Evolutionary conservation across 139 green algal genomes (phyloP).

Genomic region (Tetradesmus obliquus): DNA sequence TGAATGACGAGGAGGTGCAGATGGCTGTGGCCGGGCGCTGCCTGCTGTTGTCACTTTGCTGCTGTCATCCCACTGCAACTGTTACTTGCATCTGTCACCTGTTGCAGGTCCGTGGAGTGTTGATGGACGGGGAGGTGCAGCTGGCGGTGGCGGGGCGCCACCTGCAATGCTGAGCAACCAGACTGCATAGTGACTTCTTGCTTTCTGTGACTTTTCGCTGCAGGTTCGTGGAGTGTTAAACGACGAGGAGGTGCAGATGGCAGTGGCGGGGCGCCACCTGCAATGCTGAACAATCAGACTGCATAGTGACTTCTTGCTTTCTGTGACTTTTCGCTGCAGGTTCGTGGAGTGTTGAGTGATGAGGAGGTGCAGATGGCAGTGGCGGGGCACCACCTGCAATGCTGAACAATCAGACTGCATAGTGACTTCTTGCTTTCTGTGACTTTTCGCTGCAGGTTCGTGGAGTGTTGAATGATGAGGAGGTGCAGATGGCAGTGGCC

Average conservation of each 20-base stretch:
- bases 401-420: too few species aligned
- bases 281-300: too few species aligned
- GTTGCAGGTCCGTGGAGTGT: background rate
- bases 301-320: too few species aligned
- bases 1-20: constrained; percentile 82
- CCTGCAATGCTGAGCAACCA: background rate
- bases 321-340: constrained; percentile 66
- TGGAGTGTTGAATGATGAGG: constrained; percentile 84
- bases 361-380: constrained; percentile 69
- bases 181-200: too few species aligned
- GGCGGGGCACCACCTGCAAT: background rate
- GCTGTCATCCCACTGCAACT: too few species aligned
- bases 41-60: too few species aligned
- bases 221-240: background rate
- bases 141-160: background rate
- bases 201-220: too few species aligned
- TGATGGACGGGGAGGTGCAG: background rate
- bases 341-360: constrained; percentile 83
- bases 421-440: too few species aligned
- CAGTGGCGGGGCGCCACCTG: background rate
- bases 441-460: constrained; percentile 62
- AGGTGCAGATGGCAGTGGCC: constrained; percentile 56
- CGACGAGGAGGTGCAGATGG: background rate
- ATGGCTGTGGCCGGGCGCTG: background rate
- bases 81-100: too few species aligned